These are phyloP conservation scores for Alternaria sp. DNA, from an alignment of 2,329 filamentous ascomycete genomes.

Conservation along the genomic window DNA sequence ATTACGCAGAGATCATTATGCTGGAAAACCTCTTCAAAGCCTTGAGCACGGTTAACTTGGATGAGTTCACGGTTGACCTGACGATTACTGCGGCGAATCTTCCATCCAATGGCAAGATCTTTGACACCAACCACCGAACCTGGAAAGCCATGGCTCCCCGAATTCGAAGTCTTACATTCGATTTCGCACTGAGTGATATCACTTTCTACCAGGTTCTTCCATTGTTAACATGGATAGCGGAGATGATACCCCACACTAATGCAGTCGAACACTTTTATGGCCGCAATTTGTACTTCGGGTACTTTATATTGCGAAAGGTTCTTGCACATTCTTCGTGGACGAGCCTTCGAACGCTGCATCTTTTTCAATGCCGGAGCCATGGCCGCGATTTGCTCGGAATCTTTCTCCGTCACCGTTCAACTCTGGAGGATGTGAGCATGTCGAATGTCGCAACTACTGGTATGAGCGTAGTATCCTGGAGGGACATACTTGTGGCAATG, in stretches of 20 bases:
- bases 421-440: neutral
- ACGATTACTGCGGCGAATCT: neutral
- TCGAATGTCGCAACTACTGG: neutral
- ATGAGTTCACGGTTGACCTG: neutral
- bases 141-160: neutral
- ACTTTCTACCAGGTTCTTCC: neutral
- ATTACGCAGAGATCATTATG: conserved; percentile 5
- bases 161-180: neutral
- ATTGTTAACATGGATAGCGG: conserved; percentile 1
- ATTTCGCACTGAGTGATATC: conserved; percentile 1
- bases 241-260: neutral
- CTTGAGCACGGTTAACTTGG: neutral
- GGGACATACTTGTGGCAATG: neutral
- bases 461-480: neutral
- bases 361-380: neutral
- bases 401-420: neutral
- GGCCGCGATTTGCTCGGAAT: neutral
- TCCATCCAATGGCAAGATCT: neutral
- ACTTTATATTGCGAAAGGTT: neutral
- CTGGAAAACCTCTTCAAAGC: neutral
- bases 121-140: neutral
- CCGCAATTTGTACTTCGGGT: neutral
- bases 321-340: neutral
- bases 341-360: conserved; percentile 1
- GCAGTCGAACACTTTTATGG: conserved; percentile 1